Base-by-base conservation (phyloP, 2,329 filamentous ascomycete species). In the Diatrype stigma region DNA sequence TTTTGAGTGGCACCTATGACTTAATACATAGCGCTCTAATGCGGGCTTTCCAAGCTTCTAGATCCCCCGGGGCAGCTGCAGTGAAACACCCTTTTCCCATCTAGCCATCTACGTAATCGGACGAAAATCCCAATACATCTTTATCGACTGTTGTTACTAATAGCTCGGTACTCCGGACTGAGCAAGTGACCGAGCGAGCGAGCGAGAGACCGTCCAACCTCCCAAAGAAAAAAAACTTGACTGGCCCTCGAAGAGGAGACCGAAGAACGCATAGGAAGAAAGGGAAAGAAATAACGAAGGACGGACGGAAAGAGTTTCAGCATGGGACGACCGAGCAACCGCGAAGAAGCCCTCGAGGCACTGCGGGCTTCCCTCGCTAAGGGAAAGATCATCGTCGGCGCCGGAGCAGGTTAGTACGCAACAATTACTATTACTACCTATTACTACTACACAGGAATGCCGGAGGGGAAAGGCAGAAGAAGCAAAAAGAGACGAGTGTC, bases 361-460 rank as follows among this genome's bases (percentile, higher is more conserved):
- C 78, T 89, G 28, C 74, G 75, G 42, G 67, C 74, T 19, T 76
- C 80, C 50, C 77, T 86, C 50, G 67, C 73, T 26, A 69, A 77
- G 53, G 79, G 79, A 32, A 76, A 77, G 42, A 73, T 81, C 49
- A 82, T 89, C 46, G 77, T 89, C 42, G 85, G 85, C n/a, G 85
- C 84, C 0, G 85, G 85, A 11, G 85, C 85, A 22, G 40, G 40
- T 44, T n/a, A 44, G 40, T 44, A 23, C 48, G 17, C 16, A 17
- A 10, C 42, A 35, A 35, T 23, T 30, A n/a, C 26, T 12, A 22
- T 30, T 26, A 37, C 26, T 30, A 30, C 26, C 26, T 30, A 30
- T 10, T n/a, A n/a, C n/a, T n/a, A n/a, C n/a, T n/a, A n/a, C n/a
- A n/a, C n/a, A n/a, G n/a, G n/a, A n/a, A n/a, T n/a, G n/a, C n/a